Conservation (phyloP, 2,329 filamentous ascomycete species). For the Bipolaris oryzae region DNA sequence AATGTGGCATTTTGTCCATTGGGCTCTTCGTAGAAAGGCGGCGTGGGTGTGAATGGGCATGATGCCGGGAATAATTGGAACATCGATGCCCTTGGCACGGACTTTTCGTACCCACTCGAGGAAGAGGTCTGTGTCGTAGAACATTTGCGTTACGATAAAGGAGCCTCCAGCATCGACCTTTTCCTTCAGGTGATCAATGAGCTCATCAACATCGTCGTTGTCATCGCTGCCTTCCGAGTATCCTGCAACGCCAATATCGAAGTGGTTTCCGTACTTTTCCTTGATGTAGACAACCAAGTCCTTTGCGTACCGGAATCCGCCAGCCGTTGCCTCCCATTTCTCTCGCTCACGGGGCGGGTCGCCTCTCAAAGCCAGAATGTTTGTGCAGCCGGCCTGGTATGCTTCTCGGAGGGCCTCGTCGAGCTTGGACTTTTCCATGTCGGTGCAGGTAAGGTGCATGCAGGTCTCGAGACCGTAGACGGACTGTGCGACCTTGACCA, state of each 20-base stretch:
- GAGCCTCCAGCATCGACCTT: constrained; percentile 93
- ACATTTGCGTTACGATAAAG: constrained; percentile 99
- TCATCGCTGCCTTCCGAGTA: constrained; percentile 97
- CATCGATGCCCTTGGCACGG: constrained; percentile 79
- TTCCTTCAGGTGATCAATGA: constrained; percentile 93
- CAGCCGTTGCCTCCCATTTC: constrained; percentile 87
- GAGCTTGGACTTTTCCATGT: constrained; percentile 93
- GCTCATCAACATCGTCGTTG: constrained; percentile 80
- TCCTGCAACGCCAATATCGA: constrained; percentile 95
- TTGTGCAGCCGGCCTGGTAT: constrained; percentile 94
- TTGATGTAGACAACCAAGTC: constrained; percentile 88
- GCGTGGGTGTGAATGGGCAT: constrained; percentile 96
- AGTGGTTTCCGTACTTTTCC: constrained; percentile 81
- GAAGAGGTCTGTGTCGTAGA: constrained; percentile 97
- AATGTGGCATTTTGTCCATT: constrained; percentile 86
- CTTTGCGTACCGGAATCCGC: constrained; percentile 87
- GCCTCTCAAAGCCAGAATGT: constrained; percentile 91
- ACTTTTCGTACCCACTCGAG: constrained; percentile 87
- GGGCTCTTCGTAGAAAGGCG: constrained; percentile 86
- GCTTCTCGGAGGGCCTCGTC: constrained; percentile 86
- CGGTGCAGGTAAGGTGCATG: constrained; percentile 98
- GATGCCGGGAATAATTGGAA: constrained; percentile 85
- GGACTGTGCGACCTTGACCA: constrained; percentile 94
- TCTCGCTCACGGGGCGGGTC: constrained; percentile 94
- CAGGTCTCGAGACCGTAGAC: constrained; percentile 97